Evolutionary conservation across 257 asterid genomes (phyloP), one percentile per base, ranked within the genome.

Genomic region (Osmanthus fragrans): DNA sequence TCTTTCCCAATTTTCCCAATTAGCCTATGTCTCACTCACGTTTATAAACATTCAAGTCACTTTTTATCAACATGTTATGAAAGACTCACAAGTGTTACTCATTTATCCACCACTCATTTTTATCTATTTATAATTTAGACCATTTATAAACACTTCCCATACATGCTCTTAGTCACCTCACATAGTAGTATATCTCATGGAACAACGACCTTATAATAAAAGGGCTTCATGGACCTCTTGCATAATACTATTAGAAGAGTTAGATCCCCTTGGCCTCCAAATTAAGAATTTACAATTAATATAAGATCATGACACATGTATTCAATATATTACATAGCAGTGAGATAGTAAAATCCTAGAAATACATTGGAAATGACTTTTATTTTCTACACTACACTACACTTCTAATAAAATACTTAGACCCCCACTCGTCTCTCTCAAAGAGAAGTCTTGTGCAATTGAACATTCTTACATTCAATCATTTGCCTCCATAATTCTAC

Each of bases 381-480:
- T 2, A 54, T 18, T 54, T 54, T 54, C 37, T 34, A 0, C 37
- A 34, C 27, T n/a, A n/a, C 27, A 54, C 27, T 54, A n/a, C 10
- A 54, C 29, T 54, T 54, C 10, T 6, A 54, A 19, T 18, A 19
- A 5, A 51, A 19, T 19, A 54, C 3, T n/a, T 4, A 18, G 21
- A 73, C 18, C 33, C 49, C 70, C 34, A 27, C 19, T 45, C 8
- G 10, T 34, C 76, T 32, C 56, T 67, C 30, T 15, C 51, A 34
- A 19, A 7, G 23, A 3, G 1, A n/a, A 36, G n/a, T n/a, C 73
- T 70, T 4, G 0, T 70, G 4, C 37, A 13, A 58, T 25, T 42
- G 71, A 80, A 74, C 72, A 76, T n/a, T n/a, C n/a, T n/a, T n/a
- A n/a, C n/a, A n/a, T 34, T 45, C 32, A 73, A 80, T 79, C 36